Conservation (phyloP, 495 filamentous ascomycete species). For the Aspergillus conjunctus region DNA sequence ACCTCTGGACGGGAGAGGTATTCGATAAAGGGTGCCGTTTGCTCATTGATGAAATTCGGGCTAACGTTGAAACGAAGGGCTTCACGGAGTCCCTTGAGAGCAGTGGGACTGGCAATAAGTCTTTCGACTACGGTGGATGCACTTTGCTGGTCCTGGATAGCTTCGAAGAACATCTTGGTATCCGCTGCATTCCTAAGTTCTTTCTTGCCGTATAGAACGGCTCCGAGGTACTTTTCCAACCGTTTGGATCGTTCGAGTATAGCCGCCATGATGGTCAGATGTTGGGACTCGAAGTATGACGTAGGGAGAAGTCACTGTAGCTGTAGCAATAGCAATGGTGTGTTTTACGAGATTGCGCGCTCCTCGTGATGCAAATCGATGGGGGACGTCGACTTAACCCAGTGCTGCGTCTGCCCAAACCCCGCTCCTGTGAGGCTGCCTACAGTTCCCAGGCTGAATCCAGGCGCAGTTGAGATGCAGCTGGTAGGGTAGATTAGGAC, state of each 20-base stretch:
- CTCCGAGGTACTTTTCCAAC: slow-evolving; percentile 34
- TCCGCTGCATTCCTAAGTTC: slow-evolving; percentile 32
- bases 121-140: slow-evolving; percentile 53
- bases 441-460: neutral
- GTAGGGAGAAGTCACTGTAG: neutral
- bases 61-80: slow-evolving; percentile 54
- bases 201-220: slow-evolving; percentile 37
- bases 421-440: neutral
- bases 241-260: neutral
- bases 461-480: neutral
- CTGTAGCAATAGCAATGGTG: neutral
- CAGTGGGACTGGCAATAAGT: slow-evolving; percentile 52
- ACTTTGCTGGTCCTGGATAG: slow-evolving; percentile 48
- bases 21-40: slow-evolving; percentile 30
- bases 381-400: neutral
- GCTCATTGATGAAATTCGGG: slow-evolving; percentile 52
- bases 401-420: neutral
- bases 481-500: neutral
- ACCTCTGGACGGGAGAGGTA: slow-evolving; percentile 39
- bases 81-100: slow-evolving; percentile 49
- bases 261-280: neutral
- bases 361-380: neutral
- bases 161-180: slow-evolving; percentile 63
- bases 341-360: neutral
- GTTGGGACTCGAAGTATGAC: neutral